Conservation (phyloP, 305 asterid genomes). For the Fraxinus floribunda region DNA sequence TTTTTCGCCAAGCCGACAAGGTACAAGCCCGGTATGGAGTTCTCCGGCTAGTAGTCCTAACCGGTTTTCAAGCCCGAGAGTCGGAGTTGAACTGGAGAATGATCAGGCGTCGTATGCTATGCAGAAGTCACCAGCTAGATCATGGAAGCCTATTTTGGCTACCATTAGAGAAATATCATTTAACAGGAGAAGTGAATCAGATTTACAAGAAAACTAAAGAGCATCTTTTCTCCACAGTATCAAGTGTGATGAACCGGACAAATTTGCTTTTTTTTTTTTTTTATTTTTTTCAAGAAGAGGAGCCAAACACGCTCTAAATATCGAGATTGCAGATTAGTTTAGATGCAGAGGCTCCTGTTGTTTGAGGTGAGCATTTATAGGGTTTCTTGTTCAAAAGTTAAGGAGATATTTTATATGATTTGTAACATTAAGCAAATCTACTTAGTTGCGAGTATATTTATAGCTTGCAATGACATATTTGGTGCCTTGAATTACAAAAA, state of each 20-base stretch:
- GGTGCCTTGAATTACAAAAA: background rate
- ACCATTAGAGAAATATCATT: constrained; percentile 60
- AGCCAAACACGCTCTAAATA: background rate
- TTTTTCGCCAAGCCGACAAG: background rate
- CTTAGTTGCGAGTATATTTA: background rate
- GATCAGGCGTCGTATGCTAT: background rate
- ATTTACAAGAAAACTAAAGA: constrained; percentile 13
- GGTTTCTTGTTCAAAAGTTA: background rate
- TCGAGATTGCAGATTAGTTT: background rate
- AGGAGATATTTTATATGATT: background rate
- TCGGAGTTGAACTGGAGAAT: background rate
- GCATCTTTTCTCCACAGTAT: background rate
- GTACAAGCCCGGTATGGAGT: constrained; percentile 11
- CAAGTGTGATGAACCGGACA: background rate
- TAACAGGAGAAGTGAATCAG: constrained; percentile 52
- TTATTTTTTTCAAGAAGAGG: background rate
- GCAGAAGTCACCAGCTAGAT: constrained; percentile 21
- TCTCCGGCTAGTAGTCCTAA: constrained; percentile 22
- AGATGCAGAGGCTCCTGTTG: background rate
- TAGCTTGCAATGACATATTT: background rate
- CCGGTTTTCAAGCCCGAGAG: constrained; percentile 6
- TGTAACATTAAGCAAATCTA: background rate
- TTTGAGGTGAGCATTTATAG: background rate
- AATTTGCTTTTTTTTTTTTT: background rate
- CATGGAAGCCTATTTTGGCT: constrained; percentile 62